Evolutionary conservation across 2,329 filamentous ascomycete species (phyloP).

Genomic region (Gnomoniopsis sp.): DNA sequence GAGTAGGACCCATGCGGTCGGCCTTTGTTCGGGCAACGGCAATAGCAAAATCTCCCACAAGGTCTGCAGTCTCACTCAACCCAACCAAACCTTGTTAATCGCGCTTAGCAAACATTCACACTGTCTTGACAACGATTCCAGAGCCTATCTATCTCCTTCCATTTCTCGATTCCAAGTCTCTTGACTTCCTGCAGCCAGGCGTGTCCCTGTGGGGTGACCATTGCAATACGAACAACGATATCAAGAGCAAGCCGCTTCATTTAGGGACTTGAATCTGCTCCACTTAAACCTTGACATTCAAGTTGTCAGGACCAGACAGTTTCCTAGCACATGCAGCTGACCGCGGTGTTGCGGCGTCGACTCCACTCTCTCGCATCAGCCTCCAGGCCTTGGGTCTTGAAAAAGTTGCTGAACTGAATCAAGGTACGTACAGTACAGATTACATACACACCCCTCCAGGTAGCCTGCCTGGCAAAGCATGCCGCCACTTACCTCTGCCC

Average conservation of each 20-base stretch:
- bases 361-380: conserved; percentile 16
- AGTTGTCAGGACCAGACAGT: background rate
- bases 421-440: background rate
- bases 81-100: background rate
- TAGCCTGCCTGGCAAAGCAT: background rate
- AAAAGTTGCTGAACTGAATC: background rate
- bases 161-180: conserved; percentile 5
- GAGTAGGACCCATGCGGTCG: background rate
- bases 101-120: background rate
- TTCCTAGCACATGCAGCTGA: background rate
- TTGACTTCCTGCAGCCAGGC: background rate
- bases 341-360: conserved; percentile 3
- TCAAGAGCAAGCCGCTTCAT: background rate
- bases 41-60: background rate
- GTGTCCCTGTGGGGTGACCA: conserved; percentile 1
- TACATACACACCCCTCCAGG: background rate
- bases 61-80: conserved; percentile 10
- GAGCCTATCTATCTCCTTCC: background rate
- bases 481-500: conserved; percentile 2
- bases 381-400: conserved; percentile 3
- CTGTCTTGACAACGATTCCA: background rate
- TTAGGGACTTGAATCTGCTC: background rate
- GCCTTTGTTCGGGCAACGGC: background rate
- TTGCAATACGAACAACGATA: background rate
- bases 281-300: background rate